Conservation (phyloP, 176 grass and related monocot species). For the Ensete ventricosum region DNA sequence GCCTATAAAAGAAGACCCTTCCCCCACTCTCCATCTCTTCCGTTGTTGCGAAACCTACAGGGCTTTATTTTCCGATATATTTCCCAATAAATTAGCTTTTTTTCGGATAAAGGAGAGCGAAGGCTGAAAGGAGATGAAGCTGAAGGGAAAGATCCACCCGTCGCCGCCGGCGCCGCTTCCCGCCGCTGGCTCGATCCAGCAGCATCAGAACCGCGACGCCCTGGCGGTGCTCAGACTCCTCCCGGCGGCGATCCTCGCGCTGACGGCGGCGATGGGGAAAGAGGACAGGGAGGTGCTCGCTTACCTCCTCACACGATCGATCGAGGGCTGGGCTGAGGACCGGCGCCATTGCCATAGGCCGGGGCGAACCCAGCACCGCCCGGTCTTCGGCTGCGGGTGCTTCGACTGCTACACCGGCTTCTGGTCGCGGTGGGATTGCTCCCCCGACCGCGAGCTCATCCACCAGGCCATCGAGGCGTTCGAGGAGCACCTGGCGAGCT, state of each 20-base stretch:
- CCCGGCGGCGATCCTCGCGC: conserved; percentile 31
- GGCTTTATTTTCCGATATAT: too few species aligned
- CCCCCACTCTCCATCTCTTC: too few species aligned
- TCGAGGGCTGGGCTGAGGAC: conserved; percentile 25
- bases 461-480: conserved; percentile 67
- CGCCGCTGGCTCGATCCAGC: too few species aligned
- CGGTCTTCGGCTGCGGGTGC: conserved; percentile 57
- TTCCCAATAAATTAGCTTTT: neutral
- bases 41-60: too few species aligned
- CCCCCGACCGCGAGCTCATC: conserved; percentile 43
- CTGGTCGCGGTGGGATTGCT: conserved; percentile 73
- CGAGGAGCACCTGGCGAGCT: conserved; percentile 54
- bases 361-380: conserved; percentile 22
- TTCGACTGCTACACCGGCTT: conserved; percentile 78
- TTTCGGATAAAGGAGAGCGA: neutral
- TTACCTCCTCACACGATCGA: conserved; percentile 54
- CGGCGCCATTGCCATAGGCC: too few species aligned
- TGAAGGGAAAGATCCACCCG: conserved; percentile 68
- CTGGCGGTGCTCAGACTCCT: conserved; percentile 33
- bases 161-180: conserved; percentile 24
- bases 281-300: conserved; percentile 71
- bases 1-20: too few species aligned
- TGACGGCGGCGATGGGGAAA: conserved; percentile 31
- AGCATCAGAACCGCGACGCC: neutral
- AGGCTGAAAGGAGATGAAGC: conserved; percentile 11